Evolutionary conservation across 2,329 filamentous ascomycete species (phyloP), one percentile per base, ranked within the genome.

Genomic region (Hymenoscyphus scutula): DNA sequence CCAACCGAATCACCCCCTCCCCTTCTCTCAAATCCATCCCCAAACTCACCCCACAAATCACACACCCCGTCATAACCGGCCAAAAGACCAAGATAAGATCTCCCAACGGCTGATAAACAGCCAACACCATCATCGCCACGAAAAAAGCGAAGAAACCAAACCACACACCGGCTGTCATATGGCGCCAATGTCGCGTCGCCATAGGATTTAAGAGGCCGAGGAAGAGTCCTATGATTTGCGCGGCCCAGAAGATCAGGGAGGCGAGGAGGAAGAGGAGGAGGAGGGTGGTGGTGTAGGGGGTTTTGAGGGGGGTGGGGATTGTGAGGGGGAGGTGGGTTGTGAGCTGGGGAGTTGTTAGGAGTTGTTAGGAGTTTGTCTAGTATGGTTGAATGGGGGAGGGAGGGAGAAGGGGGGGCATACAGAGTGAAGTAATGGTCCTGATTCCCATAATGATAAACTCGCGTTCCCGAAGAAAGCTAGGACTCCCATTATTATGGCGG

Each of bases 61-160:
- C 54, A 1, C 23, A 25, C n/a, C 54, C 54, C 54, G 32, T 56
- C 32, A 56, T 56, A 5, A 56, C 32, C 17, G 54, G 54, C 54
- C 54, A 56, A 37, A 56, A 32, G 5, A 56, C 54, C 17, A 56
- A 23, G 6, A 56, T 32, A 11, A 32, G 15, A 56, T 56, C 54
- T 5, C 19, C 19, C 29, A 56, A 23, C 15, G 29, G 32, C 10
- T 25, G 23, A 32, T 34, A 30, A 37, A 32, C 30, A 10, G 54
- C n/a, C 29, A 56, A n/a, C 4, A 56, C 19, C 29, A 56, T 25
- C 2, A 23, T 34, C 2, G 23, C 15, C 5, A 32, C 6, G 13
- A 54, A 17, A 6, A 30, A 17, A 5, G 19, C 7, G 15, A n/a
- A 37, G 29, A 56, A 5, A 5, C 19, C 32, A 30, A 34, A 2